Conservation (phyloP, 2,329 filamentous ascomycete genomes). For the Colletotrichum nymphaeae region DNA sequence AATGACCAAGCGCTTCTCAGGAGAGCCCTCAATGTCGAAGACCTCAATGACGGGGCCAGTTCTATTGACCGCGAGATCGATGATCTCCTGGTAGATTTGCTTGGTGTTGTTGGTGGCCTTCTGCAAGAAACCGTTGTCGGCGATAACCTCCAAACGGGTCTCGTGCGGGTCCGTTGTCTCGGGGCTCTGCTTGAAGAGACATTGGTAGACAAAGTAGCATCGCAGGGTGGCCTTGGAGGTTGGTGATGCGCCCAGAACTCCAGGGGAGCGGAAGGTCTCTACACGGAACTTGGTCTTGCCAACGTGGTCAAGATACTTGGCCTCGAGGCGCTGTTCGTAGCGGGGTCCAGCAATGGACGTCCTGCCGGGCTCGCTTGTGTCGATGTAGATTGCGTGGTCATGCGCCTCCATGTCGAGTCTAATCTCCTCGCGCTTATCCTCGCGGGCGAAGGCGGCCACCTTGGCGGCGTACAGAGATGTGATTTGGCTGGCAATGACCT, state of each 20-base stretch:
- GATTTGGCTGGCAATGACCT: slow-evolving; percentile 92
- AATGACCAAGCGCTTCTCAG: slow-evolving; percentile 93
- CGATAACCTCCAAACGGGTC: slow-evolving; percentile 90
- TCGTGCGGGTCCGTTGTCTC: slow-evolving; percentile 80
- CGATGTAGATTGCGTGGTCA: slow-evolving; percentile 98
- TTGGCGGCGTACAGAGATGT: slow-evolving; percentile 97
- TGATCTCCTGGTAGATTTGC: slow-evolving; percentile 94
- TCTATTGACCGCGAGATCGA: slow-evolving; percentile 83
- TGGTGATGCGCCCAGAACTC: slow-evolving; percentile 75
- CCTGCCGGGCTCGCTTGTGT: slow-evolving; percentile 91
- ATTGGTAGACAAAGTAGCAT: slow-evolving; percentile 99
- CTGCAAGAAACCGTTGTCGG: slow-evolving; percentile 92
- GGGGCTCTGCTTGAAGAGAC: slow-evolving; percentile 82
- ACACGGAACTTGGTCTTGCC: slow-evolving; percentile 85
- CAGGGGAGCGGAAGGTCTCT: slow-evolving; percentile 95
- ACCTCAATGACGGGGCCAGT: slow-evolving; percentile 97
- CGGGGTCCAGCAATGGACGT: slow-evolving; percentile 82
- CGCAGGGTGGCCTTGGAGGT: slow-evolving; percentile 85
- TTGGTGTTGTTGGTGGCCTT: slow-evolving; percentile 98
- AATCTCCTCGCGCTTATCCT: slow-evolving; percentile 95
- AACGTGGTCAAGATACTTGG: slow-evolving; percentile 91
- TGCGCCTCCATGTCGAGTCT: slow-evolving; percentile 93
- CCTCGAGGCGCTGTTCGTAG: slow-evolving; percentile 93
- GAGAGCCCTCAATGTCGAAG: slow-evolving; percentile 91
- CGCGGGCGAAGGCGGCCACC: slow-evolving; percentile 90